These are phyloP conservation scores for Cordyceps cateniannulata DNA, from an alignment of 2,329 filamentous ascomycete species.

Conservation along the genomic window DNA sequence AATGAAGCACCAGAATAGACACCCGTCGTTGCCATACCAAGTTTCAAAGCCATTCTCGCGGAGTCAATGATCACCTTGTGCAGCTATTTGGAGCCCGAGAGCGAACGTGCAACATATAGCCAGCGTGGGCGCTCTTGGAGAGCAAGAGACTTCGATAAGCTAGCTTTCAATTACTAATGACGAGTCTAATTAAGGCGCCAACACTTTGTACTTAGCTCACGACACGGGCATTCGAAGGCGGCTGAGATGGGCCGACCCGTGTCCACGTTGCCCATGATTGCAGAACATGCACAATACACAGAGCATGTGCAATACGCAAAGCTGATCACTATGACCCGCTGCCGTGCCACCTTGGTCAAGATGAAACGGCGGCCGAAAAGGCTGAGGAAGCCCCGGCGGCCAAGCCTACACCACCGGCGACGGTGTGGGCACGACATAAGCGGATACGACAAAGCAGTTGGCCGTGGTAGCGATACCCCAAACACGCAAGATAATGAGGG, in stretches of 20 bases:
- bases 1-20: neutral
- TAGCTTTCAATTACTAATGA: neutral
- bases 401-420: neutral
- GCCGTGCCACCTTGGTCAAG: neutral
- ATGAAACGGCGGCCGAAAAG: neutral
- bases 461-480: no score
- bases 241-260: neutral
- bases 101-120: neutral
- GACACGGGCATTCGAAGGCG: neutral
- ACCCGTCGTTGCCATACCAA: neutral
- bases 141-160: no score
- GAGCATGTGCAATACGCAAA: neutral
- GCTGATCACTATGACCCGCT: neutral
- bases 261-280: neutral
- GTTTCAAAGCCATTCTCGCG: neutral
- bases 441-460: no score
- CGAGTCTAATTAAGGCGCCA: neutral
- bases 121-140: neutral
- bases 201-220: neutral
- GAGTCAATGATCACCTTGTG: neutral
- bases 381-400: neutral
- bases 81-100: neutral
- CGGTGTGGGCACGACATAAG: no score
- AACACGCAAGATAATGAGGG: neutral
- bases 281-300: neutral